These are phyloP conservation scores for Paraphoma chrysanthemicola DNA, from an alignment of 2,329 filamentous ascomycete genomes.

Conservation along the genomic window DNA sequence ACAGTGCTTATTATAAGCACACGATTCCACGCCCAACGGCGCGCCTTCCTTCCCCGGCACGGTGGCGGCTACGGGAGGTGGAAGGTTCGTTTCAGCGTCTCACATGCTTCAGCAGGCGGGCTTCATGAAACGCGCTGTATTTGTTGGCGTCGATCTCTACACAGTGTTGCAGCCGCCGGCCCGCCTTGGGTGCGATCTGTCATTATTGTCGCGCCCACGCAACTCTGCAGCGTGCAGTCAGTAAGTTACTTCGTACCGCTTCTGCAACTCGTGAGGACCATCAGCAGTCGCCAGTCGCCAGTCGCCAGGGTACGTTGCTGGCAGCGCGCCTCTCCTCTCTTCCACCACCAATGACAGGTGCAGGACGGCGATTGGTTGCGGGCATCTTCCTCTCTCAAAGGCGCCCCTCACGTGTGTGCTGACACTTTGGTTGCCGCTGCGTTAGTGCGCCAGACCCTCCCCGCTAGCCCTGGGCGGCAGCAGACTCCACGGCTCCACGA, in stretches of 20 bases:
- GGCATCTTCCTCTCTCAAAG: conserved; percentile 12
- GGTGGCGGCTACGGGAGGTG: conserved; percentile 17
- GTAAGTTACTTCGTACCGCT: too few relatives aligned
- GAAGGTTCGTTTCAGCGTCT: conserved; percentile 37
- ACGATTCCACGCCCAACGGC: background rate
- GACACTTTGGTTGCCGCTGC: conserved; percentile 12
- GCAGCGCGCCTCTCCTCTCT: background rate
- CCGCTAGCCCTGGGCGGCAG: conserved; percentile 1
- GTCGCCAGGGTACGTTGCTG: background rate
- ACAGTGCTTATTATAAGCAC: background rate
- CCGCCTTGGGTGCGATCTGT: conserved; percentile 3
- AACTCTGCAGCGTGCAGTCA: too few relatives aligned
- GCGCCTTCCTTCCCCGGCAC: conserved; percentile 4
- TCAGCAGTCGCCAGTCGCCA: too few relatives aligned
- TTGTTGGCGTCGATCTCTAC: conserved; percentile 8
- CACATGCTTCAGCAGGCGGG: conserved; percentile 22
- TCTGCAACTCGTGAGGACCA: too few relatives aligned
- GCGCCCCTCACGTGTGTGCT: conserved; percentile 23
- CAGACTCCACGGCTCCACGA: conserved; percentile 3
- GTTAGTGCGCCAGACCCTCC: conserved; percentile 19
- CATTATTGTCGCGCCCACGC: too few relatives aligned
- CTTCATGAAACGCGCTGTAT: conserved; percentile 39
- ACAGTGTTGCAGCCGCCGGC: conserved; percentile 14
- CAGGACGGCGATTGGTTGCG: conserved; percentile 20
- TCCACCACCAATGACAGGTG: conserved; percentile 8